Conservation (phyloP, 352 stramenopile species). For the Pythium scleroteichum region DNA sequence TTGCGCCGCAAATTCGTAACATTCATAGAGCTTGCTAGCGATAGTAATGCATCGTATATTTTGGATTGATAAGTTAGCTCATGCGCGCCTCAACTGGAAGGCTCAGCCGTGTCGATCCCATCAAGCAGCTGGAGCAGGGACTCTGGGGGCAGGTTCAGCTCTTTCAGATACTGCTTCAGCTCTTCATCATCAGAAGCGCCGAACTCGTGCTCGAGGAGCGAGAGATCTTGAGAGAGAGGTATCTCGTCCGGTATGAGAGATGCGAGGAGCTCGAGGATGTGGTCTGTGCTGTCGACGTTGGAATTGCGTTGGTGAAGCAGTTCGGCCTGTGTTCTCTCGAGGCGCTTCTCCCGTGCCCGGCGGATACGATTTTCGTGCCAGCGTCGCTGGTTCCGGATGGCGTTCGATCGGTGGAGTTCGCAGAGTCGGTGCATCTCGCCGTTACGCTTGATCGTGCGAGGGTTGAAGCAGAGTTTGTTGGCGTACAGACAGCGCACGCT, state of each 20-base stretch:
- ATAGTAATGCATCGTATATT: no score
- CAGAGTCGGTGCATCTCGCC: slow-evolving; percentile 27
- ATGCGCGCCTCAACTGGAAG: background rate
- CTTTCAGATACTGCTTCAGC: background rate
- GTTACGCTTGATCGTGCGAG: slow-evolving; percentile 24
- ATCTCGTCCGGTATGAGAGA: background rate
- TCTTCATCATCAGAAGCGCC: background rate
- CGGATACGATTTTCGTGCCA: slow-evolving; percentile 6
- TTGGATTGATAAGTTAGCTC: no score
- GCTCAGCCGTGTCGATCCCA: background rate
- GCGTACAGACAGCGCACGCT: slow-evolving; percentile 22
- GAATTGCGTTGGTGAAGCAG: background rate
- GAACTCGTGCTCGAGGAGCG: background rate
- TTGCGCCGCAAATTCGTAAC: no score
- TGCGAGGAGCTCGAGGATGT: background rate
- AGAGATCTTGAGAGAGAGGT: background rate
- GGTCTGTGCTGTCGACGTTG: background rate
- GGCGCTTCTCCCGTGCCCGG: background rate
- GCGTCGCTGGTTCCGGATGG: slow-evolving; percentile 24
- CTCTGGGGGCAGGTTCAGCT: background rate
- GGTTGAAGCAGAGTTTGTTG: slow-evolving; percentile 22
- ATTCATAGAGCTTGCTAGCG: no score
- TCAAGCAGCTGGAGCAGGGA: background rate
- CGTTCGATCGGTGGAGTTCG: slow-evolving; percentile 25
- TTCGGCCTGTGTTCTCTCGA: background rate